Evolutionary conservation across 192 early-diverging fungal species (phyloP).

Genomic region (Dissophora ornata): DNA sequence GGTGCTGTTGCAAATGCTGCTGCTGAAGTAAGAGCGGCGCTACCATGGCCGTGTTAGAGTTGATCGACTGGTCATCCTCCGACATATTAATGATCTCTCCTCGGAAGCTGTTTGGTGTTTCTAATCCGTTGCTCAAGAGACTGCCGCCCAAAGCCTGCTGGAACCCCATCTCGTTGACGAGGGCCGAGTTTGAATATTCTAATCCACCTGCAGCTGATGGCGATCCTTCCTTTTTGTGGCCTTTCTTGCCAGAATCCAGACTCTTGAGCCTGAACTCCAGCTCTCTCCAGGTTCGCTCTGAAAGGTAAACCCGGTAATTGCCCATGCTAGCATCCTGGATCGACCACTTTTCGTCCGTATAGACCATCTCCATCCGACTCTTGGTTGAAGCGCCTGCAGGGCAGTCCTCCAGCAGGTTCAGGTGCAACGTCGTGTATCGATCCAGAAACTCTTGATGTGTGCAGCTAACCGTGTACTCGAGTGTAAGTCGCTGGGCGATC

Average conservation of each 20-base stretch:
- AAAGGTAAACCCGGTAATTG: slow-evolving; percentile 72
- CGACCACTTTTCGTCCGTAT: slow-evolving; percentile 18
- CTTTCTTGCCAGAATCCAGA: slow-evolving; percentile 72
- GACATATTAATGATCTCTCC: slow-evolving; percentile 47
- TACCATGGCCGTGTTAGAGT: slow-evolving; percentile 42
- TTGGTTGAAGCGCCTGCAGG: slow-evolving; percentile 32
- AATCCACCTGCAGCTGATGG: not conserved
- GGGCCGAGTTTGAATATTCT: slow-evolving; percentile 54
- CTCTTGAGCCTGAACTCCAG: slow-evolving; percentile 86
- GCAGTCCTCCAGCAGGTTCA: slow-evolving; percentile 43
- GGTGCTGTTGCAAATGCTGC: slow-evolving; percentile 47
- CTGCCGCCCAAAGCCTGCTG: slow-evolving; percentile 41
- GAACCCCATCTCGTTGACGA: slow-evolving; percentile 38
- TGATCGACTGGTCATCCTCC: slow-evolving; percentile 51
- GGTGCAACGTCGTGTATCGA: slow-evolving; percentile 70
- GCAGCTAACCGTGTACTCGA: slow-evolving; percentile 79
- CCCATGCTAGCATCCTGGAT: slow-evolving; percentile 40
- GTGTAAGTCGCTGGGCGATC: slow-evolving; percentile 71
- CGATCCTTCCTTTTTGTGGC: slow-evolving; percentile 54
- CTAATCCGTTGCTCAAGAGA: slow-evolving; percentile 36
- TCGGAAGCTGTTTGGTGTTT: slow-evolving; percentile 41
- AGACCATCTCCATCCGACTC: slow-evolving; percentile 36
- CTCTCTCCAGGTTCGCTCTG: slow-evolving; percentile 82
- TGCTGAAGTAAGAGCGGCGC: slow-evolving; percentile 49
- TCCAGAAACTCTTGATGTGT: slow-evolving; percentile 83